These are phyloP conservation scores for Agaricus bisporus DNA, from an alignment of 768 basidiomycete species.

Conservation along the genomic window DNA sequence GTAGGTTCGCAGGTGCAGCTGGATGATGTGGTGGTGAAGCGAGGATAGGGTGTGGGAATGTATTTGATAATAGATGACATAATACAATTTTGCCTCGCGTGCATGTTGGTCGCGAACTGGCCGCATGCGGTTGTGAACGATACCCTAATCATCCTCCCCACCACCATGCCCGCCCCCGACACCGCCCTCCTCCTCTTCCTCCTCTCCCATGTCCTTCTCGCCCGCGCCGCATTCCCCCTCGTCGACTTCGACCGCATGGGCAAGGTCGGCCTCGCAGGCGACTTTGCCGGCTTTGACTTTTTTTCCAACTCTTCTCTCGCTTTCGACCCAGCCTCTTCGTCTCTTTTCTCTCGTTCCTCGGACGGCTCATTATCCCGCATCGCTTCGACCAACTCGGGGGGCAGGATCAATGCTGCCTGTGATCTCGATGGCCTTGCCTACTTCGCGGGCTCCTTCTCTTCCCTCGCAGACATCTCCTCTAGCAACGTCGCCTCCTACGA, in stretches of 20 bases:
- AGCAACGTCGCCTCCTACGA: slow-evolving; percentile 77
- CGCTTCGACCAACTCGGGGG: slow-evolving; percentile 77
- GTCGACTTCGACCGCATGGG: slow-evolving; percentile 74
- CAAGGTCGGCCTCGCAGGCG: slow-evolving; percentile 79
- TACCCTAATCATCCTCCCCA: slow-evolving; percentile 6
- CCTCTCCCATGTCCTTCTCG: slow-evolving; percentile 23
- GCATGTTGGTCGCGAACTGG: slow-evolving; percentile 7
- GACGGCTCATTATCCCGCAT: slow-evolving; percentile 65
- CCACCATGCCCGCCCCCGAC: slow-evolving; percentile 18
- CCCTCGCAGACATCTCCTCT: slow-evolving; percentile 52
- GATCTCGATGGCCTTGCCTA: slow-evolving; percentile 63
- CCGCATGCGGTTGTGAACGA: neutral
- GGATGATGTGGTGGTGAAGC: slow-evolving; percentile 26
- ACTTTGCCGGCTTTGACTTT: slow-evolving; percentile 82
- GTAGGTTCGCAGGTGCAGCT: slow-evolving; percentile 45
- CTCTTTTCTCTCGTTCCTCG: slow-evolving; percentile 58
- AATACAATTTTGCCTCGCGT: neutral
- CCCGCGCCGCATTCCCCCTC: slow-evolving; percentile 29
- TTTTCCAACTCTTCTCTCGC: slow-evolving; percentile 52
- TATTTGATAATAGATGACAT: neutral
- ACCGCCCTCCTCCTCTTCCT: slow-evolving; percentile 13
- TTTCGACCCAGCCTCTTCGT: slow-evolving; percentile 67
- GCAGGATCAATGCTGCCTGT: slow-evolving; percentile 71
- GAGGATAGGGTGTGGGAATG: slow-evolving; percentile 15
- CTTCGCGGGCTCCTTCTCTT: slow-evolving; percentile 79